Evolutionary conservation across 768 basidiomycete genomes (phyloP), one percentile per base, ranked within the genome.

Genomic region (Termitomyces sp.): DNA sequence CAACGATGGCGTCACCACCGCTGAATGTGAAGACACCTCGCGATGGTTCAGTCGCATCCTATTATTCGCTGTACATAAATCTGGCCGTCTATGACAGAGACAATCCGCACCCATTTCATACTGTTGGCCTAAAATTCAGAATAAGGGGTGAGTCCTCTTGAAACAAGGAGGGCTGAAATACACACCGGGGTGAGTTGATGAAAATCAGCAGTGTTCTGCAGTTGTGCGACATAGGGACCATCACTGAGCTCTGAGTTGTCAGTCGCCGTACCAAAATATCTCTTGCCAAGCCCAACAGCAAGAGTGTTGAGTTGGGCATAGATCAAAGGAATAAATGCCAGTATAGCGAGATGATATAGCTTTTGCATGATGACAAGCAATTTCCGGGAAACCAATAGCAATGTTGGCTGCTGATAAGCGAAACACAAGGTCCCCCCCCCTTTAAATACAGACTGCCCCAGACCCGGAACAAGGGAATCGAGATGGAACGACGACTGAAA

Each of bases 61-160:
- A 52, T 5, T 82, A 52, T 5, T 43, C 1, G 3, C 12, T 27
- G 16, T 32, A 37, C 24, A 26, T 12, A n/a, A 51, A 26, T 26
- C 9, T 37, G 37, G 36, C n/a, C 16, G 5, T 26, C n/a, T 13
- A 26, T 32, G 18, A 32, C 46, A 16, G 7, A 20, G 53, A 24
- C 24, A 39, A 18, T 42, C 10, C 70, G 27, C 55, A 79, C 82
- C 81, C 81, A 84, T 76, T 84, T 85, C 81, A 84, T 80, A 61
- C 74, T 76, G 63, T 82, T 81, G n/a, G 71, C 71, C 72, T 73
- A 24, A 22, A 26, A 54, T 48, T 16, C n/a, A 41, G 3, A 29
- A 29, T 39, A 18, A 10, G 32, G n/a, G n/a, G 9, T 3, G 34
- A 32, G 31, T 46, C 18, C 3, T 5, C 3, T 27, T 22, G 5